Base-by-base conservation (phyloP, 2,329 filamentous ascomycete species). In the Purpureocillium lavendulum region DNA sequence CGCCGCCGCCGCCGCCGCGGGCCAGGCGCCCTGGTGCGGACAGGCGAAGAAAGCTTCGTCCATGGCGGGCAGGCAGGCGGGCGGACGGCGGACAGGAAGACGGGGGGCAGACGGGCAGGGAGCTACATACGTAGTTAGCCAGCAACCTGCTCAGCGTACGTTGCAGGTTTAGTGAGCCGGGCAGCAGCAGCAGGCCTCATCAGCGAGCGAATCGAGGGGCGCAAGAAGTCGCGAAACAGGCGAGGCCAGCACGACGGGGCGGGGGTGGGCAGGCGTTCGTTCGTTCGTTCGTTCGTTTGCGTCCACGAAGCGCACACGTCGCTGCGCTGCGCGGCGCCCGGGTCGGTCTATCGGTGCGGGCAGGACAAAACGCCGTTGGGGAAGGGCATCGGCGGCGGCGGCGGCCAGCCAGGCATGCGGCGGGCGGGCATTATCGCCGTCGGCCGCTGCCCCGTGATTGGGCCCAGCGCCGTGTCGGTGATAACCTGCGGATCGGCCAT, bases 261-360 rank as follows among this genome's bases (percentile, higher is more conserved):
- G 26, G 35, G 35, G 26, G 24, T 30, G 21, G 35, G 35, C 16
- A 28, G 35, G 35, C 35, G 26, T 30, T n/a, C 12, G 11, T 29
- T 30, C 17, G n/a, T 15, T 18, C n/a, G 33, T 15, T 17, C 6
- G 33, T 17, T 17, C 15, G 37, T n/a, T 39, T 31, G 14, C 10
- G 10, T n/a, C n/a, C n/a, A n/a, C n/a, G n/a, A n/a, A n/a, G n/a
- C n/a, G n/a, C n/a, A n/a, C n/a, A n/a, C 21, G 21, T 26, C 21
- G 21, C 21, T 26, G 21, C 21, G 21, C 21, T 26, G 21, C 10
- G 21, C 21, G 21, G 21, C 21, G 21, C 31, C 21, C 18, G 26
- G 28, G 35, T 39, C 40, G 29, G 40, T 35, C 18, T 32, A 32
- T 39, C 40, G 40, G 40, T 21, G 40, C 40, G 37, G 37, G 40